Evolutionary conservation across 2,329 filamentous ascomycete species (phyloP).

Genomic region (Fragosphaeria purpurea): DNA sequence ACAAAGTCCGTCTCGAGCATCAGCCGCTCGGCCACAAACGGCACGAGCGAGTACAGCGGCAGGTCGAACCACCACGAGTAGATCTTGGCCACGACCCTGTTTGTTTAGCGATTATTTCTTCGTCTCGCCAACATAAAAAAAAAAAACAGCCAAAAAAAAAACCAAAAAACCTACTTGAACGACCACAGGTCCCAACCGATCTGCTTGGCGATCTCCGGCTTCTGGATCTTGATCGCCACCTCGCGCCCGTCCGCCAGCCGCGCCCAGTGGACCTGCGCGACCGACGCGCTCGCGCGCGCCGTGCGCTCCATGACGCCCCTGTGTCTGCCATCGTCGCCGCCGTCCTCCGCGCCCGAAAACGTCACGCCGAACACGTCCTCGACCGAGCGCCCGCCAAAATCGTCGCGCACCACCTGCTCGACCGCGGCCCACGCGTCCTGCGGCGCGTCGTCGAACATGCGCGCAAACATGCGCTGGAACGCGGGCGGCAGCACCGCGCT

Average conservation of each 20-base stretch:
- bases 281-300: conserved; percentile 70
- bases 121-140: conserved; percentile 6
- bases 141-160: background rate
- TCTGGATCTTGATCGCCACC: conserved; percentile 94
- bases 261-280: conserved; percentile 96
- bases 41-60: conserved; percentile 83
- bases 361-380: conserved; percentile 91
- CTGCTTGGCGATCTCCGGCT: conserved; percentile 83
- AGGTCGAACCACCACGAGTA: conserved; percentile 87
- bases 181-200: conserved; percentile 93
- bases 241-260: conserved; percentile 74
- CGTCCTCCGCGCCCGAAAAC: conserved; percentile 57
- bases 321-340: conserved; percentile 33
- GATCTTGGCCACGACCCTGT: conserved; percentile 64
- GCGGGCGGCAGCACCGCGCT: conserved; percentile 85
- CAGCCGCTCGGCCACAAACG: conserved; percentile 86
- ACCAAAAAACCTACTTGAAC: conserved; percentile 54
- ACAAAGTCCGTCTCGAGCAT: conserved; percentile 89
- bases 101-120: too few species aligned
- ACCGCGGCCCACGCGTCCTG: conserved; percentile 84
- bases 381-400: conserved; percentile 72
- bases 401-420: conserved; percentile 73
- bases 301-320: conserved; percentile 52
- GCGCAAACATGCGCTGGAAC: conserved; percentile 90
- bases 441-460: conserved; percentile 96